These are phyloP conservation scores for Candida glucosophila DNA, from an alignment of 1,139 yeast genomes.

Conservation along the genomic window DNA sequence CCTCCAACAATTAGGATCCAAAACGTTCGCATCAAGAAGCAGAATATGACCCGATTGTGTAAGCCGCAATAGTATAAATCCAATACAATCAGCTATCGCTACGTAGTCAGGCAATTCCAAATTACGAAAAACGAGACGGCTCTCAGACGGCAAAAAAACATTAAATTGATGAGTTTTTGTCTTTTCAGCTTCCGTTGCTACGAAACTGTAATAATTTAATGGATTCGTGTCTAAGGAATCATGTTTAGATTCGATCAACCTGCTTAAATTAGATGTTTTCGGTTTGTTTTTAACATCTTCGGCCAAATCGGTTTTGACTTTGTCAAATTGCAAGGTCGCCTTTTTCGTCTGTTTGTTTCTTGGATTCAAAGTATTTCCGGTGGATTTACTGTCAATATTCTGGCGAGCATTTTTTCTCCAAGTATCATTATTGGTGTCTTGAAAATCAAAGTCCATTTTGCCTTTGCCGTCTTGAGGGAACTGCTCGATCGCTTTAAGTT, in stretches of 20 bases:
- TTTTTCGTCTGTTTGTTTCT: neutral
- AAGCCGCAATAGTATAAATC: conserved; percentile 40
- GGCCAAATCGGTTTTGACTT: conserved; percentile 1
- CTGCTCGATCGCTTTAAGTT: no score
- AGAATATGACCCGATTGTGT: conserved; percentile 10
- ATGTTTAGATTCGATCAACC: conserved; percentile 29
- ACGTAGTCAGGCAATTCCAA: conserved; percentile 37
- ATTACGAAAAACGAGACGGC: conserved; percentile 20
- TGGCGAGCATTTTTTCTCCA: neutral
- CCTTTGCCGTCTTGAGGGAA: no score
- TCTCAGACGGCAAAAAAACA: conserved; percentile 30
- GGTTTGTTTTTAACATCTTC: conserved; percentile 1
- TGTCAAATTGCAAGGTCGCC: conserved; percentile 3
- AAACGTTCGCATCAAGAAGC: conserved; percentile 8
- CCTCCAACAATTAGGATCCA: conserved; percentile 58
- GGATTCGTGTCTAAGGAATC: conserved; percentile 37
- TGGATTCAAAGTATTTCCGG: neutral
- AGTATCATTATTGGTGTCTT: neutral
- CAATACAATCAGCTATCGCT: conserved; percentile 55
- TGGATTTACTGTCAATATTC: neutral
- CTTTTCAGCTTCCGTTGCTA: conserved; percentile 13
- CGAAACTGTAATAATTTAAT: conserved; percentile 47
- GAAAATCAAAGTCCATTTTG: no score
- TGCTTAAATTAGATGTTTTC: conserved; percentile 26
- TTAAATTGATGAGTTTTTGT: conserved; percentile 19